Evolutionary conservation across 2,329 filamentous ascomycete species (phyloP).

Genomic region (Botrytis deweyae): DNA sequence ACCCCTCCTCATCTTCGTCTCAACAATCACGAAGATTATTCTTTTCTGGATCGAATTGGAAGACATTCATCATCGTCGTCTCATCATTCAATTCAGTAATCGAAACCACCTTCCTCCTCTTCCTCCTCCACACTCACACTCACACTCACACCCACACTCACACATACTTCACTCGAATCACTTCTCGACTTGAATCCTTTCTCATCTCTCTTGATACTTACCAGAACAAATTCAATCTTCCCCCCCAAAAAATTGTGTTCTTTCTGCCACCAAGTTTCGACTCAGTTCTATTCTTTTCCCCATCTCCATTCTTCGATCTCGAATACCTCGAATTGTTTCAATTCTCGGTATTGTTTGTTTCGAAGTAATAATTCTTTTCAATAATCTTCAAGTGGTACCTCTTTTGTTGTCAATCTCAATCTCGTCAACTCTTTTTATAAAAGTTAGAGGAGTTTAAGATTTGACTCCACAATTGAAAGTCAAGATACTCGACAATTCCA

Average conservation of each 20-base stretch:
- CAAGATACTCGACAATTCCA: conserved; percentile 21
- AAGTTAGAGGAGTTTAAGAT: conserved; percentile 20
- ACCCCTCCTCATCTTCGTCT: conserved; percentile 5
- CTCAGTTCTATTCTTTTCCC: not conserved
- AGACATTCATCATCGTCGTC: not conserved
- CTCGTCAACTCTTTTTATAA: conserved; percentile 6
- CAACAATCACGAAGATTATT: conserved; percentile 13
- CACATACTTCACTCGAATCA: not conserved
- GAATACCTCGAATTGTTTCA: not conserved
- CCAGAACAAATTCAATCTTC: conserved; percentile 9
- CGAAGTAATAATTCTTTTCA: not conserved
- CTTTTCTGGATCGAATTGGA: conserved; percentile 8
- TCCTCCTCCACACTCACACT: not conserved
- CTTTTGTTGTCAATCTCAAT: conserved; percentile 16
- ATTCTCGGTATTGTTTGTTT: conserved; percentile 13
- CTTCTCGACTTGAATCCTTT: not conserved
- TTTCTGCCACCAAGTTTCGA: not conserved
- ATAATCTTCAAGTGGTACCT: conserved; percentile 17
- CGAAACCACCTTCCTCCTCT: conserved; percentile 1
- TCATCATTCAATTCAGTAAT: conserved; percentile 6
- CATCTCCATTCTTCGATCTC: not conserved
- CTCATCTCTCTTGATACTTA: not conserved
- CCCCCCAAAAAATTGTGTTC: conserved; percentile 4
- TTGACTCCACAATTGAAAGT: conserved; percentile 22
- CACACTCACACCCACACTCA: not conserved